Base-by-base conservation (phyloP, 2,329 filamentous ascomycete genomes). In the Aurifilum marmelostoma region DNA sequence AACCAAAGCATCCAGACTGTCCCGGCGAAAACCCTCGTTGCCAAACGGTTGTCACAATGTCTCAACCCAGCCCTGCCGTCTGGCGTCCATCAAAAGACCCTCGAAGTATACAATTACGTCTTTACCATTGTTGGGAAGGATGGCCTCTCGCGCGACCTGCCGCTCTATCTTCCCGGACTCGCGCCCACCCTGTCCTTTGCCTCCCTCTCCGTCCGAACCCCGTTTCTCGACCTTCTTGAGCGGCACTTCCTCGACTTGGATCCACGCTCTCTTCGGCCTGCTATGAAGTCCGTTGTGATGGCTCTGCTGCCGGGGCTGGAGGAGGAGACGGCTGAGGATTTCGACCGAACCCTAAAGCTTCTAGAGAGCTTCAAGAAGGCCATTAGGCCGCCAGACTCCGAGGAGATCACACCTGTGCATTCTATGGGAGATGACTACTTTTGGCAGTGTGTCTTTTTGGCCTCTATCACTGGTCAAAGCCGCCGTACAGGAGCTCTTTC, bases 391-490 rank as follows among this genome's bases (percentile, higher is more conserved):
- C 74, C 80, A 11, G 80, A 80, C 34, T 84, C 85, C 70, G 81
- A 86, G 72, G 81, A 80, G 66, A 84, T 83, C 72, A 87, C 80
- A 41, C 79, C 78, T 67, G 84, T 80, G 50, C 88, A 87, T 78
- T 87, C 83, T 60, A 85, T 85, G 11, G 89, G 89, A 12, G 92
- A 94, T 73, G 92, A 92, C 72, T 97, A 96, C 79, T 99, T 98
- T 78, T 99, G 96, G 96, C 96, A 99, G 81, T 97, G 94, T 78
- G 91, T 99, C 76, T 98, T 99, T 75, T 83, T 99, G 24, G 93
- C 95, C 12, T 91, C 93, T 24, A 96, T 99, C 70, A 97, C 96
- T 0, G 95, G 94, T 75, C 88, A 93, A 56, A 94, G 90, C 71
- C 87, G 95, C 71, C 89, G 96, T 67, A 89, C 92, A 72, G 96